Evolutionary conservation across 2,329 filamentous ascomycete species (phyloP).

Genomic region (Aspergillus chevalieri): DNA sequence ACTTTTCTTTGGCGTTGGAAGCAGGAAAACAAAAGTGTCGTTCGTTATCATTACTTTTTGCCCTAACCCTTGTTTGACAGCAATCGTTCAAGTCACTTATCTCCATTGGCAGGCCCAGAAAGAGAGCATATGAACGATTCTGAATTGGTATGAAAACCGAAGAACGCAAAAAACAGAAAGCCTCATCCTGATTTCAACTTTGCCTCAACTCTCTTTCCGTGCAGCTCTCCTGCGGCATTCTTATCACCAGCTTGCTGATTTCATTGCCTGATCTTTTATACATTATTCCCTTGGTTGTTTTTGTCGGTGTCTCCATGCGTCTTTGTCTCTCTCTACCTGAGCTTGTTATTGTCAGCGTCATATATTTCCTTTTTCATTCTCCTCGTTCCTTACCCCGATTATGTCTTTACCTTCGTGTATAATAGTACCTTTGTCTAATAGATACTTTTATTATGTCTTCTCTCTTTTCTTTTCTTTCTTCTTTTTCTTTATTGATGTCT

Average conservation of each 20-base stretch:
- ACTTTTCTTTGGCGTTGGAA: not conserved
- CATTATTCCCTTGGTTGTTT: not conserved
- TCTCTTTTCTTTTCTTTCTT: slow-evolving; percentile 23
- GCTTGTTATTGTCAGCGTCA: not conserved
- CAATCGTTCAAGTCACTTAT: not conserved
- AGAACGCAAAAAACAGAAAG: no score
- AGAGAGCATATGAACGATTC: not conserved
- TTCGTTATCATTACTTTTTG: not conserved
- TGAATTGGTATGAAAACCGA: not conserved
- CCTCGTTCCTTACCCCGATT: not conserved
- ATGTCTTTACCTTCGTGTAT: slow-evolving; percentile 1
- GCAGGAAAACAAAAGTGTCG: not conserved
- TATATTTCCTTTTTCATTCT: not conserved
- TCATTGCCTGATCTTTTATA: not conserved
- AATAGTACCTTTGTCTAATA: not conserved
- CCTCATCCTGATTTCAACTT: not conserved
- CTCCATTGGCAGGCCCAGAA: not conserved
- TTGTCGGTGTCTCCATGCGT: not conserved
- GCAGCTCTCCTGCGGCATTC: not conserved
- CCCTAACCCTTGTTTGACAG: not conserved
- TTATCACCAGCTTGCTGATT: not conserved
- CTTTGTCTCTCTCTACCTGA: not conserved
- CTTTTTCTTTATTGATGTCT: not conserved
- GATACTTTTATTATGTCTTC: not conserved
- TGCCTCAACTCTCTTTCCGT: not conserved